phyloP scores from a whole-genome alignment of 345 rosid species.

The Diplotaxis tenuifolia region DNA sequence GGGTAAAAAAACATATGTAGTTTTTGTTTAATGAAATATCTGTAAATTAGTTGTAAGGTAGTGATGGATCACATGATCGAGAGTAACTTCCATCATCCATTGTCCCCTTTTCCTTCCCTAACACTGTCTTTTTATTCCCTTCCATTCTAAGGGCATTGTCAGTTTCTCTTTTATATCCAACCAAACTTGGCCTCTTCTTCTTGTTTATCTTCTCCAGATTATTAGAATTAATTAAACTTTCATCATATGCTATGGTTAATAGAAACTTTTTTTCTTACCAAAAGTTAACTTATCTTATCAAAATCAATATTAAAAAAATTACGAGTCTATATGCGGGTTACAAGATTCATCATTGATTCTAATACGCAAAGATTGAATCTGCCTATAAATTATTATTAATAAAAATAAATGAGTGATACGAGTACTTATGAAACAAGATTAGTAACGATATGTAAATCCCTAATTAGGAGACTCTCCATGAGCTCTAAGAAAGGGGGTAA shows the following conservation, averaged over 20 bases:
- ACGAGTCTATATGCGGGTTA: background rate
- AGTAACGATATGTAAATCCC: too few relatives aligned
- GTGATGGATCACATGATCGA: conserved; percentile 38
- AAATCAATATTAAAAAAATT: background rate
- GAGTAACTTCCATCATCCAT: conserved; percentile 37
- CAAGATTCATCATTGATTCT: background rate
- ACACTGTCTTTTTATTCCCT: conserved; percentile 41
- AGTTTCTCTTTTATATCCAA: conserved; percentile 38
- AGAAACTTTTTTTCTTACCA: background rate
- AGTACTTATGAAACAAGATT: background rate
- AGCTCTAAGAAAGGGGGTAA: too few relatives aligned
- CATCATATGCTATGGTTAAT: background rate
- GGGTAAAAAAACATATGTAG: too few relatives aligned
- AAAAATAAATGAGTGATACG: background rate
- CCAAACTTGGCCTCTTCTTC: conserved; percentile 38
- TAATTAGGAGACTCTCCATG: too few relatives aligned
- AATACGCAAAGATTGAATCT: background rate
- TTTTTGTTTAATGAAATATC: conserved; percentile 5
- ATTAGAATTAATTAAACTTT: conserved; percentile 11
- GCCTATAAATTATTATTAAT: background rate
- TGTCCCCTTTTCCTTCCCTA: conserved; percentile 38
- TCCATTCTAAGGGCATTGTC: conserved; percentile 40
- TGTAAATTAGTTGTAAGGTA: conserved; percentile 18
- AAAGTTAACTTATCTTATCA: background rate
- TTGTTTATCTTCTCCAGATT: conserved; percentile 29